Evolutionary conservation across 768 basidiomycete species (phyloP).

Genomic region (Lactarius hengduanensis): DNA sequence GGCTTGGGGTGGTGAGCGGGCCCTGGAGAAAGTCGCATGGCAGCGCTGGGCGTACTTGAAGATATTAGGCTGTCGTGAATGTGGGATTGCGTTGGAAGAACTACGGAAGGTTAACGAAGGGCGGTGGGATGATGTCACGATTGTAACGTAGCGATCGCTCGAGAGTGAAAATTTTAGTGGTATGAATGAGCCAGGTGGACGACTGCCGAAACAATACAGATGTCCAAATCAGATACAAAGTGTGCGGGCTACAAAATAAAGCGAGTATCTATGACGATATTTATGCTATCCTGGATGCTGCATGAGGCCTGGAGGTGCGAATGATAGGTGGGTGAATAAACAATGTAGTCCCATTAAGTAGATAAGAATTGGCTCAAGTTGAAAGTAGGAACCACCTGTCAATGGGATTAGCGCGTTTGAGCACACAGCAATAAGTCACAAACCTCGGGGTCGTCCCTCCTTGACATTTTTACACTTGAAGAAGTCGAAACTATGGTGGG

Average conservation of each 20-base stretch:
- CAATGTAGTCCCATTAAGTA: constrained; percentile 9
- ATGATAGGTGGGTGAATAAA: background rate
- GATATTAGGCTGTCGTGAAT: constrained; percentile 57
- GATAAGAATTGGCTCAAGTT: constrained; percentile 22
- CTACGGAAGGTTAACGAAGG: constrained; percentile 51
- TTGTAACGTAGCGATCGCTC: constrained; percentile 39
- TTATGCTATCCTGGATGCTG: background rate
- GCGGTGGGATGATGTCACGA: constrained; percentile 62
- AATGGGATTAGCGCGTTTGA: background rate
- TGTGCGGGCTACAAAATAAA: constrained; percentile 24
- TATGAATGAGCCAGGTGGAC: constrained; percentile 1
- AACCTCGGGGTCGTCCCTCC: constrained; percentile 22
- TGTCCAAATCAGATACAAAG: constrained; percentile 23
- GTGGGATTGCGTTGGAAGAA: constrained; percentile 45
- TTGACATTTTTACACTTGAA: constrained; percentile 12
- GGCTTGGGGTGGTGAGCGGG: constrained; percentile 36
- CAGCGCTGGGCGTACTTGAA: constrained; percentile 50
- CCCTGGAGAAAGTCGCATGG: constrained; percentile 59
- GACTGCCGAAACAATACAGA: constrained; percentile 10
- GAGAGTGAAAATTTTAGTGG: constrained; percentile 13
- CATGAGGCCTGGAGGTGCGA: constrained; percentile 12
- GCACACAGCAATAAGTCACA: background rate
- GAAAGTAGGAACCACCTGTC: constrained; percentile 19
- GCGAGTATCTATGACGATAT: constrained; percentile 9
- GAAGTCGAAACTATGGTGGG: background rate